Evolutionary conservation across 2,329 filamentous ascomycete genomes (phyloP).

Genomic region (Botrytis pseudocinerea): DNA sequence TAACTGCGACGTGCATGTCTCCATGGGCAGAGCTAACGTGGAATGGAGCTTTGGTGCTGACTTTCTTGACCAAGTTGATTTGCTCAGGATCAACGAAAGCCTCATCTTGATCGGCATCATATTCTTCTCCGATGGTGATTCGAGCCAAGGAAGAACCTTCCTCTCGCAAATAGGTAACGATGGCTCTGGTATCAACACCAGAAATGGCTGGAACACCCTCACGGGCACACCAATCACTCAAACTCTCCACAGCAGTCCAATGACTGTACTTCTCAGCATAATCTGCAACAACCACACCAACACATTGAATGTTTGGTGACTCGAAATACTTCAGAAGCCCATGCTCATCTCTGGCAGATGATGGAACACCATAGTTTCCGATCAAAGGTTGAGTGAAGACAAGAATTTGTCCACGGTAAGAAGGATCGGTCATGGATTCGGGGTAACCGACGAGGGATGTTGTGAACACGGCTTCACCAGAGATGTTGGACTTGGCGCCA

Average conservation of each 20-base stretch:
- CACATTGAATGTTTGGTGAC: slow-evolving; percentile 94
- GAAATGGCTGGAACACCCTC: slow-evolving; percentile 96
- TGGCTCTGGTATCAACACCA: slow-evolving; percentile 93
- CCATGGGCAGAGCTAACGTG: slow-evolving; percentile 84
- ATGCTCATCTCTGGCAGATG: slow-evolving; percentile 77
- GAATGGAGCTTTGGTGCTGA: slow-evolving; percentile 98
- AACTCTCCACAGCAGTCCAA: slow-evolving; percentile 95
- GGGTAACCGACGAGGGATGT: slow-evolving; percentile 97
- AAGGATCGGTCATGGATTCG: slow-evolving; percentile 88
- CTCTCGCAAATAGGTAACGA: slow-evolving; percentile 94
- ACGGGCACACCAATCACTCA: slow-evolving; percentile 91
- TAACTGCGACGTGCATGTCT: slow-evolving; percentile 85
- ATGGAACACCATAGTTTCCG: slow-evolving; percentile 97
- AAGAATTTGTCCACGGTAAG: slow-evolving; percentile 90
- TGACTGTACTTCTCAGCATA: slow-evolving; percentile 94
- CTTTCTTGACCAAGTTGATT: slow-evolving; percentile 94
- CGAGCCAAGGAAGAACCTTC: slow-evolving; percentile 93
- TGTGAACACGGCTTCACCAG: slow-evolving; percentile 97
- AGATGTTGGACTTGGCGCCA: slow-evolving; percentile 93
- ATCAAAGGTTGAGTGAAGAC: slow-evolving; percentile 98
- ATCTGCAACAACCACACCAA: slow-evolving; percentile 93
- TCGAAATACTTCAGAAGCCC: slow-evolving; percentile 98
- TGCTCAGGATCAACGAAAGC: slow-evolving; percentile 91
- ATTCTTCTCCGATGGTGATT: slow-evolving; percentile 95
- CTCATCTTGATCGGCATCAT: slow-evolving; percentile 97